Percentiles rank a stretch among this genome's conserved stretches.
Evolutionary conservation across 768 basidiomycete species (phyloP).

Genomic region (Sarcomyxa edulis): DNA sequence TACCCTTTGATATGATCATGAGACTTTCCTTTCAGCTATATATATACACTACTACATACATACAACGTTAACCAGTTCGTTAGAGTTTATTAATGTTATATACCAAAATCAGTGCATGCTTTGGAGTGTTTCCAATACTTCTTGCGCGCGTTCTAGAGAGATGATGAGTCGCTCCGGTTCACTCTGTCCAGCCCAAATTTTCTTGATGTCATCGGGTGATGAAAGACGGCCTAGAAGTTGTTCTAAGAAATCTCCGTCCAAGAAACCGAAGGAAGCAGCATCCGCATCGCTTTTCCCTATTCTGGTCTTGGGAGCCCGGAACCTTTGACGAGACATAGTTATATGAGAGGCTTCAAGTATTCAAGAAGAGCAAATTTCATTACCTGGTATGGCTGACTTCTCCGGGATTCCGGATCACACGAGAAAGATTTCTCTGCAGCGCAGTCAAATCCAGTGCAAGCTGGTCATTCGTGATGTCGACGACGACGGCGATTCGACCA

Average conservation of each 20-base stretch:
- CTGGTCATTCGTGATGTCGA: constrained; percentile 48
- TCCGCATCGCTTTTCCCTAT: constrained; percentile 56
- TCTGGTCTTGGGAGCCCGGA: constrained; percentile 59
- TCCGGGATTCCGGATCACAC: constrained; percentile 45
- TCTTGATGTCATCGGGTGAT: constrained; percentile 35
- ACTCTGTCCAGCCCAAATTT: constrained; percentile 51
- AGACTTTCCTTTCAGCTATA: too few relatives aligned
- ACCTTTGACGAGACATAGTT: constrained; percentile 34
- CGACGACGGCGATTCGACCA: constrained; percentile 72
- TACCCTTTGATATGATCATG: too few relatives aligned
- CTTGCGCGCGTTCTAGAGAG: constrained; percentile 36
- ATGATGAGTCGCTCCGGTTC: constrained; percentile 54
- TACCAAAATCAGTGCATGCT: constrained; percentile 43
- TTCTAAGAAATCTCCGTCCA: constrained; percentile 87
- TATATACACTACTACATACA: too few relatives aligned
- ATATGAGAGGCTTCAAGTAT: not conserved
- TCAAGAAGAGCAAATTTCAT: constrained; percentile 11
- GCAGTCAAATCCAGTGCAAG: constrained; percentile 56
- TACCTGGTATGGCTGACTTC: constrained; percentile 60
- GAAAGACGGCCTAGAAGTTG: constrained; percentile 42
- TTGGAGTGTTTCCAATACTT: constrained; percentile 45
- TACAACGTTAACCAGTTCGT: not conserved
- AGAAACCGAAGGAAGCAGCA: constrained; percentile 60
- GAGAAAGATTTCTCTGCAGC: constrained; percentile 71
- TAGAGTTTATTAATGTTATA: not conserved